Percentiles rank a stretch among this genome's conserved stretches.
These are phyloP conservation scores for Acacia crassicarpa DNA, from an alignment of 306 rosid species.

Conservation along the genomic window DNA sequence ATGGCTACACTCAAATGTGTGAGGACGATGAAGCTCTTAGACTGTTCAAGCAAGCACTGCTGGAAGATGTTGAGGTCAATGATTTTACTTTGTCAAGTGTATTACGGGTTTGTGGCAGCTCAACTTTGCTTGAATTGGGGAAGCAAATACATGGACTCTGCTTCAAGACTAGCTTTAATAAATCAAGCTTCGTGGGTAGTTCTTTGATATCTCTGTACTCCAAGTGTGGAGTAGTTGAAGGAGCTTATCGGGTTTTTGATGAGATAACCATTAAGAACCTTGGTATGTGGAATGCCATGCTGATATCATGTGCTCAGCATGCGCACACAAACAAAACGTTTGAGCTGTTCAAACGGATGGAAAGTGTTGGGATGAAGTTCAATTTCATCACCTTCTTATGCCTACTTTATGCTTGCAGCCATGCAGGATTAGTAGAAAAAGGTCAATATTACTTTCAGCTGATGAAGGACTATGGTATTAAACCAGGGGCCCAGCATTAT, in stretches of 20 bases:
- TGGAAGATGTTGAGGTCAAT: constrained; percentile 51
- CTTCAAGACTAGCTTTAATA: constrained; percentile 69
- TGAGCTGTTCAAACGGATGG: constrained; percentile 59
- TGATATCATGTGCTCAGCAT: constrained; percentile 83
- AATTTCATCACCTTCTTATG: constrained; percentile 84
- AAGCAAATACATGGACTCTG: constrained; percentile 70
- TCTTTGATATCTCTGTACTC: constrained; percentile 76
- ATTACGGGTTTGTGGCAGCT: constrained; percentile 62
- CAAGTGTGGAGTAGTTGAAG: constrained; percentile 74
- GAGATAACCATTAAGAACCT: constrained; percentile 64
- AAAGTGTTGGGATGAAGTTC: constrained; percentile 61
- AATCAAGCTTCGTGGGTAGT: constrained; percentile 78
- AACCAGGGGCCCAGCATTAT: constrained; percentile 74
- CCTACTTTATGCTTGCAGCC: constrained; percentile 85
- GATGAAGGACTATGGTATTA: constrained; percentile 73
- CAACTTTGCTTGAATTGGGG: constrained; percentile 74
- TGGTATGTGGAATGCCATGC: constrained; percentile 94
- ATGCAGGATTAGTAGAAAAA: constrained; percentile 76
- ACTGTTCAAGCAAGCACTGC: constrained; percentile 60
- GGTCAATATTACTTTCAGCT: constrained; percentile 54
- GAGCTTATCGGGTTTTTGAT: constrained; percentile 61
- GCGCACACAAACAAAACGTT: constrained; percentile 59
- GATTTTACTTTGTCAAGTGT: constrained; percentile 86
- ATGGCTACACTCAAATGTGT: constrained; percentile 65
- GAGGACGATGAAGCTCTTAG: constrained; percentile 64